phyloP scores from a whole-genome alignment of 2,329 filamentous ascomycete genomes.

The Beauveria bassiana region DNA sequence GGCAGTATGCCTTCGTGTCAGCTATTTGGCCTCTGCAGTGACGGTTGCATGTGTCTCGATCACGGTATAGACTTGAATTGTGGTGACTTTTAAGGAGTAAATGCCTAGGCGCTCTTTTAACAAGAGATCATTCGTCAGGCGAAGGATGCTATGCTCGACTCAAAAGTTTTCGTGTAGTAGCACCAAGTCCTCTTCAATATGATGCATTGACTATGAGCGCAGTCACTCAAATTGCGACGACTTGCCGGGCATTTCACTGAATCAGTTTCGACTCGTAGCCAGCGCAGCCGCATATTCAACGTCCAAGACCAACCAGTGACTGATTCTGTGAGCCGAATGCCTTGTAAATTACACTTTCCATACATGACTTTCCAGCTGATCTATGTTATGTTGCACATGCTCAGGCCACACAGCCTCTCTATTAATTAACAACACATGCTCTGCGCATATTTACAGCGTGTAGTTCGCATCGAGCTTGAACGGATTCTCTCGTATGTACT shows the following conservation, averaged over 20 bases:
- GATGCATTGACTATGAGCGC: background rate
- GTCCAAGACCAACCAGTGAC: background rate
- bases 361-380: background rate
- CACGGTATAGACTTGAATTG: background rate
- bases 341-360: background rate
- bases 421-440: background rate
- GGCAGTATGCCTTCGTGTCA: background rate
- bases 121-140: too few species aligned
- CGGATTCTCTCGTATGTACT: slow-evolving; percentile 45
- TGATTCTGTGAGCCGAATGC: background rate
- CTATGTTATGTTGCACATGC: background rate
- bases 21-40: background rate
- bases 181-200: background rate
- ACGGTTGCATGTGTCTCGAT: background rate
- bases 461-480: slow-evolving; percentile 35
- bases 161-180: background rate
- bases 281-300: background rate
- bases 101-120: background rate
- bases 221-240: background rate
- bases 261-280: background rate
- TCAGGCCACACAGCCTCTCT: background rate
- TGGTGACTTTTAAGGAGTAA: background rate
- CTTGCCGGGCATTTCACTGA: too few species aligned
- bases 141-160: too few species aligned
- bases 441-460: background rate